Evolutionary conservation across 177 flowering plant genomes (phyloP).

Genomic region (Tripterygium wilfordii): DNA sequence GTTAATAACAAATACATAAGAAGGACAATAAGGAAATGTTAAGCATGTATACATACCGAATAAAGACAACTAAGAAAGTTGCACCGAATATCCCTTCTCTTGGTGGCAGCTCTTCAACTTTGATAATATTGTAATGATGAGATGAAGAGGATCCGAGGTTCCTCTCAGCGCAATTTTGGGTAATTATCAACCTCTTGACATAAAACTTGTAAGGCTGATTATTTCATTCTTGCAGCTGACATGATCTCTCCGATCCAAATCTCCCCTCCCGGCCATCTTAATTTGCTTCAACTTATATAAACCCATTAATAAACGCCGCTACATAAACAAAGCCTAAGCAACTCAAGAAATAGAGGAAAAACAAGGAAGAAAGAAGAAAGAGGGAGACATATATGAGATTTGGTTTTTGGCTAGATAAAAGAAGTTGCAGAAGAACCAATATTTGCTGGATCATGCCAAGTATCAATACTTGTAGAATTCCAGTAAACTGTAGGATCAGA

Average conservation of each 20-base stretch:
- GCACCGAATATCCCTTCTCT: slow-evolving; percentile 3
- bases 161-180: slow-evolving; percentile 63
- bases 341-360: slow-evolving; percentile 9
- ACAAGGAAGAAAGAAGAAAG: neutral
- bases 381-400: slow-evolving; percentile 16
- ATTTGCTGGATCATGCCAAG: slow-evolving; percentile 63
- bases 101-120: too few species aligned
- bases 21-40: slow-evolving; percentile 12
- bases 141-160: slow-evolving; percentile 73
- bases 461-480: slow-evolving; percentile 25
- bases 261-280: slow-evolving; percentile 16
- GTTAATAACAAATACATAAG: slow-evolving; percentile 18
- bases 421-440: slow-evolving; percentile 65
- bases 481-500: slow-evolving; percentile 46
- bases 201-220: slow-evolving; percentile 23
- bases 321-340: slow-evolving; percentile 6
- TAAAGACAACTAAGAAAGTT: slow-evolving; percentile 11
- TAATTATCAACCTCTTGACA: slow-evolving; percentile 19
- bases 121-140: slow-evolving; percentile 16
- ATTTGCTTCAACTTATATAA: neutral
- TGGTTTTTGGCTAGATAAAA: slow-evolving; percentile 55
- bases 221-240: slow-evolving; percentile 47
- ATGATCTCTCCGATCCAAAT: slow-evolving; percentile 83
- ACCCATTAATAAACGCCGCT: too few species aligned
- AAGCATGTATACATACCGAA: slow-evolving; percentile 22